Evolutionary conservation across 1,284 basidiomycete species (phyloP).

Genomic region (Coniferiporia weirii): DNA sequence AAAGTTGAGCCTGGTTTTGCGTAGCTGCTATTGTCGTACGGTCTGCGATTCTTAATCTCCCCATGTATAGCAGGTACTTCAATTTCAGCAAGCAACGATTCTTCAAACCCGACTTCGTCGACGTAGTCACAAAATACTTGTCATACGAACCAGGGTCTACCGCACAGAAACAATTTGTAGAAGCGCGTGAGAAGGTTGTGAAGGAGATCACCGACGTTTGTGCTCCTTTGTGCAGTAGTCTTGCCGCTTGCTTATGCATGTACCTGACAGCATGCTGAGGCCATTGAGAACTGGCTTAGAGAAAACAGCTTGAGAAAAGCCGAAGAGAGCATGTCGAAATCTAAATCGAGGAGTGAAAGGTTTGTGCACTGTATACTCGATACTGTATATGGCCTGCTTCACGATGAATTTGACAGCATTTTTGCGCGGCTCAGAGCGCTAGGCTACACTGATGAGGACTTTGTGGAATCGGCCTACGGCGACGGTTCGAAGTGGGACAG

Average conservation of each 20-base stretch:
- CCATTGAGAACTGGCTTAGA: neutral
- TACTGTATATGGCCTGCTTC: neutral
- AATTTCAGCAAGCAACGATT: neutral
- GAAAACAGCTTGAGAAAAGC: too few relatives aligned
- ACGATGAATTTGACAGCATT: neutral
- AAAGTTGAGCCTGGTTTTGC: too few relatives aligned
- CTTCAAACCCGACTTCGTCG: neutral
- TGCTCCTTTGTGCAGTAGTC: too few relatives aligned
- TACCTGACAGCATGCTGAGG: neutral
- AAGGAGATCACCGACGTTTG: neutral
- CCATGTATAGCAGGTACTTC: neutral
- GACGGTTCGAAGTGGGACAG: neutral
- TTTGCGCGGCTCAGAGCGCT: neutral
- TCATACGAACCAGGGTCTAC: neutral
- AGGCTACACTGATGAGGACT: neutral
- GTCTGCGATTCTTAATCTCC: neutral
- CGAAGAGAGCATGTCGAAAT: neutral
- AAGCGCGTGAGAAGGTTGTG: neutral
- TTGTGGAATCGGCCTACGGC: neutral
- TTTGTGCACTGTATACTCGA: neutral
- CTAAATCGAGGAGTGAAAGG: neutral
- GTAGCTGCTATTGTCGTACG: neutral
- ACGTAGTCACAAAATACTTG: neutral
- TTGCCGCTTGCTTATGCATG: neutral
- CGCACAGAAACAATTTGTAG: neutral